Conservation (phyloP, 306 rosid species). For the cucumber (Cucumis sativus) region Cucumber_9930_V3 NC_026657.2:20845501-20846000, state of each 20-base stretch:
- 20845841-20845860: constrained; percentile 81
- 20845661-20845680: background rate
- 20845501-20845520: background rate
- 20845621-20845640: background rate
- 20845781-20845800: constrained; percentile 66
- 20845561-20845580: background rate
- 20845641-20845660: background rate
- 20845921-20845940: constrained; percentile 63
- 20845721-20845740: constrained; percentile 31
- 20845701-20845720: constrained; percentile 31
- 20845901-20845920: constrained; percentile 27
- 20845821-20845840: constrained; percentile 57
- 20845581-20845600: background rate
- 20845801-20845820: constrained; percentile 65
- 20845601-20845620: background rate
- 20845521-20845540: background rate
- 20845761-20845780: constrained; percentile 75
- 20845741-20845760: constrained; percentile 57
- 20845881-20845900: constrained; percentile 40
- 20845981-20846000: constrained; percentile 22
- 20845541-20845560: background rate
- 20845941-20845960: constrained; percentile 38
- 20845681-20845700: background rate
- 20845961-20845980: constrained; percentile 40
- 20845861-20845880: constrained; percentile 41